A percentile compares a stretch with the other conserved stretches of the same genome.
Conservation (phyloP, 2,329 filamentous ascomycete genomes). For the Ophiostoma fasciatum region DNA sequence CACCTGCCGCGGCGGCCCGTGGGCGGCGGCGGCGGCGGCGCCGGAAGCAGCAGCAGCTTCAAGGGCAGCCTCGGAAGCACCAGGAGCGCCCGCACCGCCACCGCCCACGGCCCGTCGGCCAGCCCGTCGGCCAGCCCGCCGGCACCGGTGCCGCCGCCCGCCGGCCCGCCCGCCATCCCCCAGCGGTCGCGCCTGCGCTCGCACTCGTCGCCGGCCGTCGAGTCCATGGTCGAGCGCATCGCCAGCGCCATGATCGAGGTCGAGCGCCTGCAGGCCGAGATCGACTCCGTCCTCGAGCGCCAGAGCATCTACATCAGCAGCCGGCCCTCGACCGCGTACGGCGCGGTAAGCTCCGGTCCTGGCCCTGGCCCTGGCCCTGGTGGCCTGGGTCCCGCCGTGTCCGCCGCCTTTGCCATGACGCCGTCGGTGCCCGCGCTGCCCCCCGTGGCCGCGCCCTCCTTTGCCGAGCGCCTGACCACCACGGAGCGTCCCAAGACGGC, state of each 20-base stretch:
- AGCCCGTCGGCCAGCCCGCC: conserved; percentile 16
- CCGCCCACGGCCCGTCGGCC: neutral
- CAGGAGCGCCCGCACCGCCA: neutral
- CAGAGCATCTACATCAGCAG: conserved; percentile 41
- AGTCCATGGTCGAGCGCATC: conserved; percentile 38
- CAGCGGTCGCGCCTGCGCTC: conserved; percentile 30
- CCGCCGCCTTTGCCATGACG: conserved; percentile 32
- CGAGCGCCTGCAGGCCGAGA: conserved; percentile 42
- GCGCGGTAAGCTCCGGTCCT: too few relatives aligned
- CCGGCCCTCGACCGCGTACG: conserved; percentile 30
- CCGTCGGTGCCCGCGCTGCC: conserved; percentile 42
- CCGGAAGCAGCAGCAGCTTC: neutral
- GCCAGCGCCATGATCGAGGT: conserved; percentile 43
- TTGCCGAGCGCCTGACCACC: conserved; percentile 37
- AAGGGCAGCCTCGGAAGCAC: neutral
- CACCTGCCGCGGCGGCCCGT: conserved; percentile 35
- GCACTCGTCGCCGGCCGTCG: conserved; percentile 30
- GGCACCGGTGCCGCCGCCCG: neutral
- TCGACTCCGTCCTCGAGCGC: conserved; percentile 44
- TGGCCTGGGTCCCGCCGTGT: too few relatives aligned
- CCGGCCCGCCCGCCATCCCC: conserved; percentile 25
- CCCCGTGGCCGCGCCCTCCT: conserved; percentile 41
- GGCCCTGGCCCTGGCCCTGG: too few relatives aligned
- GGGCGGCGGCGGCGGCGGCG: conserved; percentile 7
- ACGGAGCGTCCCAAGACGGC: conserved; percentile 27